phyloP scores from a whole-genome alignment of 2,329 filamentous ascomycete species.

The Ceratocystis cubensis region DNA sequence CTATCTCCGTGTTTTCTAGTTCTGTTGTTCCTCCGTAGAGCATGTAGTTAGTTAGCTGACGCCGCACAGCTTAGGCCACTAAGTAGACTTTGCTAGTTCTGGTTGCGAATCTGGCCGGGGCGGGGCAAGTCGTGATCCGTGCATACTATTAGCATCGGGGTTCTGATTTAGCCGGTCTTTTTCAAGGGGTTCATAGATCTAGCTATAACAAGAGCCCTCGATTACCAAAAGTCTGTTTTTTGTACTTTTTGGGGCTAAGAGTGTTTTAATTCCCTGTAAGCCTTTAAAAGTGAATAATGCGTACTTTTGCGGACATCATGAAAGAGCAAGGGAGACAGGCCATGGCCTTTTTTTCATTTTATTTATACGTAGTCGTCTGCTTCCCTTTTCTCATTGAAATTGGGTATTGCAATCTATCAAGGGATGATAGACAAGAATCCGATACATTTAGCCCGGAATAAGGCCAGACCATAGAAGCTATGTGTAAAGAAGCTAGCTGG shows the following conservation, averaged over 20 bases:
- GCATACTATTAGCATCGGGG: neutral
- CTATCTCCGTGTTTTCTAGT: neutral
- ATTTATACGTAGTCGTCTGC: no score
- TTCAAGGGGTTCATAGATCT: neutral
- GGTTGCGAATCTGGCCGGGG: neutral
- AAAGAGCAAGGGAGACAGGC: no score
- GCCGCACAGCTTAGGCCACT: conserved; percentile 4
- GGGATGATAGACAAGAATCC: neutral
- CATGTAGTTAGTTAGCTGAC: neutral
- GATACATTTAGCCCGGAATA: neutral
- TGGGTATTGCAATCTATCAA: neutral
- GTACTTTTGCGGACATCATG: no score
- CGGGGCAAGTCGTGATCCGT: conserved; percentile 2
- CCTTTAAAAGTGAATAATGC: no score
- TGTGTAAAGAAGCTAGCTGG: neutral
- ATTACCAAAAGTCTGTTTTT: neutral
- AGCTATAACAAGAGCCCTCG: neutral
- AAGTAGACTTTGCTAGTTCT: neutral
- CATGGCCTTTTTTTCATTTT: no score
- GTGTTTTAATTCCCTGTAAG: no score
- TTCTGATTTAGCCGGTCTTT: neutral
- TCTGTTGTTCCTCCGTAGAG: neutral
- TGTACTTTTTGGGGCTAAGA: no score
- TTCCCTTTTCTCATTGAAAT: no score
- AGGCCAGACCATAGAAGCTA: neutral